Conservation (phyloP, 306 rosid genomes). For the Malus fusca region DNA sequence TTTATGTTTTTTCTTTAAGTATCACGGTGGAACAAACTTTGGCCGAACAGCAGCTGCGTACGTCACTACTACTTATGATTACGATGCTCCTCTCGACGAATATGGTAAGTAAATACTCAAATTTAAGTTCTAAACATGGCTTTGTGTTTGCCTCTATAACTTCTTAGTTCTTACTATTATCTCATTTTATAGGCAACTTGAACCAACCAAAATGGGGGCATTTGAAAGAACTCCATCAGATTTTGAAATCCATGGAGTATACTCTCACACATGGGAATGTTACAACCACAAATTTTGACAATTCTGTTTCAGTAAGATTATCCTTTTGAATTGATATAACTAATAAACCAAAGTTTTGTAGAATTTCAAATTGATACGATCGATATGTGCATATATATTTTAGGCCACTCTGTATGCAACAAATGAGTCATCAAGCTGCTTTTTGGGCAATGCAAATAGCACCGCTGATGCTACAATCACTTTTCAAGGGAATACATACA, state of each 20-base stretch:
- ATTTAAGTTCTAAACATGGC: neutral
- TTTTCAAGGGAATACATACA: constrained; percentile 15
- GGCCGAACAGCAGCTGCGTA: constrained; percentile 55
- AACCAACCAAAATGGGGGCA: constrained; percentile 55
- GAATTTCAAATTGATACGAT: neutral
- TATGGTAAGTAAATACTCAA: constrained; percentile 18
- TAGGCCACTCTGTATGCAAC: constrained; percentile 40
- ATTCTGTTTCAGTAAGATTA: constrained; percentile 32
- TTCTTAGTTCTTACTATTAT: neutral
- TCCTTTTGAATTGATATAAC: neutral
- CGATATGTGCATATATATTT: neutral
- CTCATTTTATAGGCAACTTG: constrained; percentile 20
- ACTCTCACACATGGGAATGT: constrained; percentile 30
- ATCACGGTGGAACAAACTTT: constrained; percentile 60
- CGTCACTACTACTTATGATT: constrained; percentile 48
- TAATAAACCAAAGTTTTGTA: neutral
- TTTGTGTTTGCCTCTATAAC: neutral
- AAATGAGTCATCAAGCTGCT: constrained; percentile 31
- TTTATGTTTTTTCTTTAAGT: constrained; percentile 11
- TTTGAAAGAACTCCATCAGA: constrained; percentile 43
- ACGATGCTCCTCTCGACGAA: constrained; percentile 62
- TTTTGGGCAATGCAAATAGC: constrained; percentile 36
- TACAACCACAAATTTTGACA: constrained; percentile 22
- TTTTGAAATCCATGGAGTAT: constrained; percentile 39
- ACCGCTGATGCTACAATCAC: constrained; percentile 35